Percentiles rank a stretch among this genome's conserved stretches.
Conservation (phyloP, 306 rosid genomes). For the Urtica urens region DNA sequence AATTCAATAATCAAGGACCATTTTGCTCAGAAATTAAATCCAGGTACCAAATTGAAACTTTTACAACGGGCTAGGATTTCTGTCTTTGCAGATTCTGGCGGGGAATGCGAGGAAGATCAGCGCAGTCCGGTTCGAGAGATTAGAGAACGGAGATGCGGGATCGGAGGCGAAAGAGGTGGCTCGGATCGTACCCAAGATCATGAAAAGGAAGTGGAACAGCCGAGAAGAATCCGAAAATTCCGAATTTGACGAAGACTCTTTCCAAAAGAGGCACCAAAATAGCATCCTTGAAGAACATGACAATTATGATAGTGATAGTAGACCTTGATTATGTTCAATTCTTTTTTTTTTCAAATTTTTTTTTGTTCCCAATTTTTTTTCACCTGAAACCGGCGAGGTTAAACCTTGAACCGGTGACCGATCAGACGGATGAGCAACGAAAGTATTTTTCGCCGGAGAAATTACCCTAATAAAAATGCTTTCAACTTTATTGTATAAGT, state of each 20-base stretch:
- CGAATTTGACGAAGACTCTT: constrained; percentile 52
- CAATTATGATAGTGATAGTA: constrained; percentile 28
- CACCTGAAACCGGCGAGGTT: constrained; percentile 9
- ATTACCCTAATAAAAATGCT: no score
- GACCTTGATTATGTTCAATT: constrained; percentile 5
- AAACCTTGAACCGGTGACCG: constrained; percentile 19
- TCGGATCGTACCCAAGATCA: constrained; percentile 63
- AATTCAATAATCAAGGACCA: no score
- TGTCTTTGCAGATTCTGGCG: constrained; percentile 63
- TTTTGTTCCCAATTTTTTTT: constrained; percentile 31
- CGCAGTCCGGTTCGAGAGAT: constrained; percentile 79
- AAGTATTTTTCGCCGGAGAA: constrained; percentile 6
- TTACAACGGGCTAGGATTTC: no score
- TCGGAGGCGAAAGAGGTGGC: constrained; percentile 53
- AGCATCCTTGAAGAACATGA: constrained; percentile 36
- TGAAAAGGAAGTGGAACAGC: constrained; percentile 65
- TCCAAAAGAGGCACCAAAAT: constrained; percentile 34
- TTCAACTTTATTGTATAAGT: no score
- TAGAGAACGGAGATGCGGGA: constrained; percentile 30
- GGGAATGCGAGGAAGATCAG: constrained; percentile 98
- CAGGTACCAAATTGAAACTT: no score
- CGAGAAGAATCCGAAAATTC: constrained; percentile 35
- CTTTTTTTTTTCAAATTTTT: no score
- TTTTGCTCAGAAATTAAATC: no score
- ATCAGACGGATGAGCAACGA: constrained; percentile 17